A percentile compares a stretch with the other conserved stretches of the same genome.
Conservation (phyloP, 306 rosid species). For the Glycine latifolia region DNA sequence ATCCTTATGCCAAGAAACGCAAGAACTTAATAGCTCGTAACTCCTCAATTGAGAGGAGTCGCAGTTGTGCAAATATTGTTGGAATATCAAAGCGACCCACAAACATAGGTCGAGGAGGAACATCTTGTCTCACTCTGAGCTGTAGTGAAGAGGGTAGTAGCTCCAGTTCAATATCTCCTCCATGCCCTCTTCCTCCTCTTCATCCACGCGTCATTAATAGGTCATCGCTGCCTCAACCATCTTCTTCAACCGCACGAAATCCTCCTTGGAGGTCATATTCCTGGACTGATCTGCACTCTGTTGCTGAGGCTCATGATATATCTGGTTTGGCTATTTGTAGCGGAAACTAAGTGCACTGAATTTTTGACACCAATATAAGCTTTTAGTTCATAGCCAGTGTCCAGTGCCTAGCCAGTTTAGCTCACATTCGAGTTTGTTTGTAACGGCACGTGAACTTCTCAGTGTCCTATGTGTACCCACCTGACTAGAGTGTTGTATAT, state of each 20-base stretch:
- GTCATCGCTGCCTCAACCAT: constrained; percentile 45
- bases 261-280: constrained; percentile 72
- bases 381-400: constrained; percentile 38
- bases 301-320: constrained; percentile 51
- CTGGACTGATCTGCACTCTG: constrained; percentile 71
- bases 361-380: constrained; percentile 34
- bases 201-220: constrained; percentile 55
- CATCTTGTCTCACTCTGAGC: constrained; percentile 49
- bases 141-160: constrained; percentile 49
- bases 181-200: constrained; percentile 70
- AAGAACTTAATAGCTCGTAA: constrained; percentile 66
- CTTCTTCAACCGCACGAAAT: constrained; percentile 13
- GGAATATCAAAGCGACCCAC: constrained; percentile 67
- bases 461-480: constrained; percentile 12
- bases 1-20: constrained; percentile 78
- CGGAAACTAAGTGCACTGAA: constrained; percentile 52
- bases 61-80: constrained; percentile 47
- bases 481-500: constrained; percentile 32
- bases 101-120: constrained; percentile 50
- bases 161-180: constrained; percentile 58
- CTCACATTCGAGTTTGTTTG: constrained; percentile 46
- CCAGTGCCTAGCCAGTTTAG: constrained; percentile 12
- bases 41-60: constrained; percentile 53
- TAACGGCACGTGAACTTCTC: constrained; percentile 42
- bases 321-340: constrained; percentile 63